phyloP scores from a whole-genome alignment of 495 filamentous ascomycete genomes.

The Penicillium lagena region DNA sequence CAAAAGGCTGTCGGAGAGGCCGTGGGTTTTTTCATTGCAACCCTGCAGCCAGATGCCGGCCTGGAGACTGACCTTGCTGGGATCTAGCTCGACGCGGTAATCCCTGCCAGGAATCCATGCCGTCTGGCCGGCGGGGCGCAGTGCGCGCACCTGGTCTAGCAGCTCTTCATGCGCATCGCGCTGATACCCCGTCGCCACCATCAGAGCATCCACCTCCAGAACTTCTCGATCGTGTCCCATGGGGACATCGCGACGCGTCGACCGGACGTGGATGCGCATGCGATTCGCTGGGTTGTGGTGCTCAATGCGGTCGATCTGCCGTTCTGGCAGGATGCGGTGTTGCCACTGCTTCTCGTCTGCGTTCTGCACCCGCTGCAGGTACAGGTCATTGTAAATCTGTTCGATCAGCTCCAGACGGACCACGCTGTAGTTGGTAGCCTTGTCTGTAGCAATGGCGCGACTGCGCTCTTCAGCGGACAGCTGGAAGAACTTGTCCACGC shows the following conservation, averaged over 20 bases:
- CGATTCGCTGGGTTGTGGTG: conserved; percentile 37
- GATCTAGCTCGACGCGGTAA: conserved; percentile 66
- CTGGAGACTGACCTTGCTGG: conserved; percentile 52
- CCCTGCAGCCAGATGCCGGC: conserved; percentile 90
- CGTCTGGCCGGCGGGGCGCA: conserved; percentile 50
- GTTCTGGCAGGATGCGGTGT: conserved; percentile 66
- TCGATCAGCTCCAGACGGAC: conserved; percentile 85
- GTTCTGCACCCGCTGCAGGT: conserved; percentile 71
- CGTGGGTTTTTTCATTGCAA: conserved; percentile 88
- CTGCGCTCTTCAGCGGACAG: conserved; percentile 55
- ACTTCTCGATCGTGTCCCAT: conserved; percentile 39
- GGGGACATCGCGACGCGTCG: conserved; percentile 15
- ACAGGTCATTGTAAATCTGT: conserved; percentile 75
- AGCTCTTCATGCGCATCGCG: conserved; percentile 75
- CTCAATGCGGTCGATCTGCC: conserved; percentile 54
- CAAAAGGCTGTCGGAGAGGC: conserved; percentile 74
- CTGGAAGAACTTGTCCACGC: conserved; percentile 66
- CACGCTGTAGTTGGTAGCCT: conserved; percentile 88
- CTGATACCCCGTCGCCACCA: conserved; percentile 84
- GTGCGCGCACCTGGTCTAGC: conserved; percentile 52
- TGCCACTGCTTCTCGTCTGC: conserved; percentile 68
- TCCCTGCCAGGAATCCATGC: conserved; percentile 47
- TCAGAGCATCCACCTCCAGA: conserved; percentile 70
- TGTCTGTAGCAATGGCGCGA: conserved; percentile 56
- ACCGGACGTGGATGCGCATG: conserved; percentile 31